Conservation (phyloP, 2,329 filamentous ascomycete genomes). For the Gremmenia infestans region DNA sequence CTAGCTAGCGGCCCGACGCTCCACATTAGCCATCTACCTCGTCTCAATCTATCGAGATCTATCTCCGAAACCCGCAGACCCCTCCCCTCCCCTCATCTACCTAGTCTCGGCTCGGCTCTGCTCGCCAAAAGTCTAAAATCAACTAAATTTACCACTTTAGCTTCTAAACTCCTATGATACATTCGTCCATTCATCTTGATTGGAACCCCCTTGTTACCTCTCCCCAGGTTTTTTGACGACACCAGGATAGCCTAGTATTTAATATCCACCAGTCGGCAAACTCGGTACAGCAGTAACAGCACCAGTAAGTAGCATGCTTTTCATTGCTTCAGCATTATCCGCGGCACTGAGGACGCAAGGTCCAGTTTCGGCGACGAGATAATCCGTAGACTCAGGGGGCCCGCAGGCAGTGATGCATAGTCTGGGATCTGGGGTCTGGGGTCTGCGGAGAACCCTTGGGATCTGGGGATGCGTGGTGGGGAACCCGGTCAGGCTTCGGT, state of each 20-base stretch:
- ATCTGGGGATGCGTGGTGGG: neutral
- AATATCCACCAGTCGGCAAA: conserved; percentile 1
- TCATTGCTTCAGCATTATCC: neutral
- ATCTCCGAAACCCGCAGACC: neutral
- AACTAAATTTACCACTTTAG: neutral
- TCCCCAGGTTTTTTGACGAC: neutral
- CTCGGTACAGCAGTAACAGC: conserved; percentile 1
- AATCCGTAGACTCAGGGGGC: conserved; percentile 5
- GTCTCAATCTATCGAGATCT: conserved; percentile 5
- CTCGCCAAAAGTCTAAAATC: neutral
- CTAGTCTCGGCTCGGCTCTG: neutral
- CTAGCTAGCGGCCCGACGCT: conserved; percentile 6
- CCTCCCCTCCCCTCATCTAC: neutral
- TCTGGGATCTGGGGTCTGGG: neutral
- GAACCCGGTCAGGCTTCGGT: conserved; percentile 1
- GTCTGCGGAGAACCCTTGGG: neutral
- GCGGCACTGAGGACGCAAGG: neutral
- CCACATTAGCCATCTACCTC: conserved; percentile 6
- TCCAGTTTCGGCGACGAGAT: conserved; percentile 5
- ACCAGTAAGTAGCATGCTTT: neutral
- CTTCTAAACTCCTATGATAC: neutral
- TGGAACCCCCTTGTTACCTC: neutral
- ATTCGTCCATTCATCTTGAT: conserved; percentile 1
- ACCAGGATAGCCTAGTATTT: conserved; percentile 7
- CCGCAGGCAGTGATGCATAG: neutral